Conservation (phyloP, 305 asterid species). For the Andrographis paniculata region DNA sequence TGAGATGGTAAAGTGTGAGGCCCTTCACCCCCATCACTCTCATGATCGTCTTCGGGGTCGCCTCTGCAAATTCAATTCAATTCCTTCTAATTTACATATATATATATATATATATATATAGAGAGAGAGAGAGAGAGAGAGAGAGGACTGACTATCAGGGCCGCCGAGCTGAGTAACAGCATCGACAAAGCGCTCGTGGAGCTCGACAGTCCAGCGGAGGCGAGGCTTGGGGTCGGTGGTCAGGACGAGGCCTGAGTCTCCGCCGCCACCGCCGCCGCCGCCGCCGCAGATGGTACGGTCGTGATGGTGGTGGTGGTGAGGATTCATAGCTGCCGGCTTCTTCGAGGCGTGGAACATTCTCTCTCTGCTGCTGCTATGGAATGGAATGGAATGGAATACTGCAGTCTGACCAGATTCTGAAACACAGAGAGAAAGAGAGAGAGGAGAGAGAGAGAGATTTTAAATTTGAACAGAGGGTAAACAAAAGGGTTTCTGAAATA, state of each 20-base stretch:
- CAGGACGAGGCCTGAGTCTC: conserved; percentile 97
- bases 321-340: conserved; percentile 68
- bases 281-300: conserved; percentile 74
- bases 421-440: conserved; percentile 17
- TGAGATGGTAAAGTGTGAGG: conserved; percentile 96
- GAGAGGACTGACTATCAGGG: conserved; percentile 59
- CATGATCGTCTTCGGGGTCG: conserved; percentile 97
- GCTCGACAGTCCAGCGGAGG: conserved; percentile 96
- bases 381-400: conserved; percentile 69
- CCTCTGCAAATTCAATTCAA: conserved; percentile 36
- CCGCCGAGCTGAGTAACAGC: conserved; percentile 99
- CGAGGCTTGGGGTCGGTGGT: conserved; percentile 98
- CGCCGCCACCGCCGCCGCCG: conserved; percentile 41
- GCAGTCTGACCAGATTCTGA: conserved; percentile 53
- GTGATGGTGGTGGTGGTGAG: conserved; percentile 33
- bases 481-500: too few species aligned
- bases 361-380: background rate
- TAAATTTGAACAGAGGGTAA: too few species aligned
- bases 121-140: background rate
- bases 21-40: conserved; percentile 99
- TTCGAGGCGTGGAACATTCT: conserved; percentile 65
- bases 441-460: too few species aligned
- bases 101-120: background rate
- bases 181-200: conserved; percentile 94
- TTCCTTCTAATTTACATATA: background rate